Evolutionary conservation across 306 rosid species (phyloP), one percentile per base, ranked within the genome.

Genomic region (Vigna hirtella): DNA sequence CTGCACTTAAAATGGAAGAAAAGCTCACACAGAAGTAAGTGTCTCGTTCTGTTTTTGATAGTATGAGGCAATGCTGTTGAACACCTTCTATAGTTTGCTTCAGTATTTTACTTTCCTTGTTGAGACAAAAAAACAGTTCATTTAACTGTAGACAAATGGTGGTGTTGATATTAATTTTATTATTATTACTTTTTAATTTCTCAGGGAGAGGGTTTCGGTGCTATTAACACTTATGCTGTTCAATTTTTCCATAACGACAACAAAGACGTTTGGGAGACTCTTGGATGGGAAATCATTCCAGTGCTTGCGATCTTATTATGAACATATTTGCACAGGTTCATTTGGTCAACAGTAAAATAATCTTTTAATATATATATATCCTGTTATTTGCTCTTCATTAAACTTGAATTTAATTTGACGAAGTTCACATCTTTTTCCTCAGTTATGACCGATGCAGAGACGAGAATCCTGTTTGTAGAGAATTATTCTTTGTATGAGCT

Each of bases 191-290:
- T 79, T 68, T 36, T 14, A 66, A 67, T 85, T 10, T 77, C 73
- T 48, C 83, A 93, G 98, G 90, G 97, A 93, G 86, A 93, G 81
- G 91, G 81, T 83, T 42, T 88, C 91, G 17, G 86, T 84, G 26
- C 76, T 93, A 69, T 83, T 91, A 52, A 83, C 98, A 62, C 77
- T 90, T 81, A 30, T 93, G 87, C 83, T 91, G 79, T 77, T 88
- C 76, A 91, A 93, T 81, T 85, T 91, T 77, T 56, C 85, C n/a
- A 28, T 52, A 34, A 82, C 79, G 73, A 77, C 88, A 63, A 63
- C 67, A 69, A 69, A 70, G 73, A 83, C 81, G 72, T 88, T 86
- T 80, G 92, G 88, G 59, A 85, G 80, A 65, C 77, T 66, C 78
- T 61, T 68, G 55, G 82, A 86, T 78, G 84, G 87, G 85, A 79